phyloP scores from a whole-genome alignment of 2,329 filamentous ascomycete species.

The Paracorniculantispora psalliotae region DNA sequence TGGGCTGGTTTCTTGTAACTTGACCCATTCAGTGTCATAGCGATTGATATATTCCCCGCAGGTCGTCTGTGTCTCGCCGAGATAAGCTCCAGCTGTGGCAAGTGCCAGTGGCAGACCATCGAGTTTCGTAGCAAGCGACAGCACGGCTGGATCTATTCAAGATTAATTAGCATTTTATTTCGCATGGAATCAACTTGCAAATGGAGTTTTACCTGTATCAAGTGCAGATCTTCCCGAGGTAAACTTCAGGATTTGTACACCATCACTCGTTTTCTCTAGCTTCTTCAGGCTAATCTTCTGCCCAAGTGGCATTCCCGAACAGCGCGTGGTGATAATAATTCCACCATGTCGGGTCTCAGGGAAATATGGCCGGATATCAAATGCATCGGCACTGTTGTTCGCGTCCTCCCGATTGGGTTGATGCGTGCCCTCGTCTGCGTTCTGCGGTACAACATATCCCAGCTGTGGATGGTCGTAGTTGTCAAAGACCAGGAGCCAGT shows the following conservation, averaged over 20 bases:
- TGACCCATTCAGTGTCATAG: slow-evolving; percentile 31
- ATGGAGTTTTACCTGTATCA: slow-evolving; percentile 25
- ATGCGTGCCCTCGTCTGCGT: background rate
- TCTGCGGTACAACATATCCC: background rate
- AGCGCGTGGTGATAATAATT: slow-evolving; percentile 37
- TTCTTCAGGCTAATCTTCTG: too few species aligned
- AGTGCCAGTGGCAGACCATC: slow-evolving; percentile 43
- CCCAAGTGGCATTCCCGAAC: too few species aligned
- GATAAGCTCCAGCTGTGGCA: slow-evolving; percentile 40
- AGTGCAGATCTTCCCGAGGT: slow-evolving; percentile 27
- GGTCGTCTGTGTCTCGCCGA: slow-evolving; percentile 31
- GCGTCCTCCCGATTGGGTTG: background rate
- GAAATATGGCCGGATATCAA: slow-evolving; percentile 30
- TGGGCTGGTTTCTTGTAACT: slow-evolving; percentile 28
- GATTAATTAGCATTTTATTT: background rate
- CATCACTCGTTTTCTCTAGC: too few species aligned
- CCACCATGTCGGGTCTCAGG: slow-evolving; percentile 33
- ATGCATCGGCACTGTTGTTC: slow-evolving; percentile 11
- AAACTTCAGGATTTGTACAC: too few species aligned
- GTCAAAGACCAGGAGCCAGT: slow-evolving; percentile 19
- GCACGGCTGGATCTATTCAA: slow-evolving; percentile 26
- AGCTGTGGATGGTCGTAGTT: slow-evolving; percentile 24
- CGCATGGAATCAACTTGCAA: background rate
- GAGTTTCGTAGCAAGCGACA: slow-evolving; percentile 31
- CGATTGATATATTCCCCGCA: slow-evolving; percentile 33